A percentile compares a stretch with the other conserved stretches of the same genome.
phyloP scores from a whole-genome alignment of 768 basidiomycete genomes.

The Russula griseocarnosa region DNA sequence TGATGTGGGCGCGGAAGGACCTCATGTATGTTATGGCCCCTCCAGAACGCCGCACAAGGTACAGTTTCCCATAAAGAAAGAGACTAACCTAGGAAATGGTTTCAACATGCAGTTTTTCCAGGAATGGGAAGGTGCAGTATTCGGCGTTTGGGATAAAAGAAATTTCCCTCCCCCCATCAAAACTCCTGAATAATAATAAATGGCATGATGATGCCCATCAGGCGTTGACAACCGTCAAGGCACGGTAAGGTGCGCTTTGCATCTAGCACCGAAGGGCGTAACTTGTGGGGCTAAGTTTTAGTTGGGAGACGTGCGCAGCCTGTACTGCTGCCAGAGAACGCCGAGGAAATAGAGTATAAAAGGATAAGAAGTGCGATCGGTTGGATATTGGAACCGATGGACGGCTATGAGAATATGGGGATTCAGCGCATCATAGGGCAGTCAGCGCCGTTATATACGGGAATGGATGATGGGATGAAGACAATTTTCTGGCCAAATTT shows the following conservation, averaged over 20 bases:
- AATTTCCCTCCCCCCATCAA: neutral
- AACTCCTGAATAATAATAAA: neutral
- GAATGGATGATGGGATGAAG: neutral
- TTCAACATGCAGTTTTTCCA: neutral
- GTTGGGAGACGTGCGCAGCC: too few relatives aligned
- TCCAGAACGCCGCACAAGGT: neutral
- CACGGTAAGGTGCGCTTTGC: neutral
- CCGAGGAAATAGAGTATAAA: neutral
- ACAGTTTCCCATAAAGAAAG: neutral
- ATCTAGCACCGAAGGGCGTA: neutral
- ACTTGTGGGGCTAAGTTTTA: neutral
- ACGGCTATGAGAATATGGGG: neutral
- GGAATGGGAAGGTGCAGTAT: neutral
- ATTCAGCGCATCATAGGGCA: neutral
- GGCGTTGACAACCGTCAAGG: constrained; percentile 6
- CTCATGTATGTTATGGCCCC: constrained; percentile 1
- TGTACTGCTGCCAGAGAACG: too few relatives aligned
- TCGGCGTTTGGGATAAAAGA: neutral
- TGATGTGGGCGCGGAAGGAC: neutral
- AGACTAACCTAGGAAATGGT: neutral
- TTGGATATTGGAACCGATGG: neutral
- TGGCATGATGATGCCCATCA: constrained; percentile 8
- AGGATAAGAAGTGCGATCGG: neutral
- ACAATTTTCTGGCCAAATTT: neutral
- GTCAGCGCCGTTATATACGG: constrained; percentile 1